These are phyloP conservation scores for Calonectria montana DNA, from an alignment of 2,329 filamentous ascomycete species.

Conservation along the genomic window DNA sequence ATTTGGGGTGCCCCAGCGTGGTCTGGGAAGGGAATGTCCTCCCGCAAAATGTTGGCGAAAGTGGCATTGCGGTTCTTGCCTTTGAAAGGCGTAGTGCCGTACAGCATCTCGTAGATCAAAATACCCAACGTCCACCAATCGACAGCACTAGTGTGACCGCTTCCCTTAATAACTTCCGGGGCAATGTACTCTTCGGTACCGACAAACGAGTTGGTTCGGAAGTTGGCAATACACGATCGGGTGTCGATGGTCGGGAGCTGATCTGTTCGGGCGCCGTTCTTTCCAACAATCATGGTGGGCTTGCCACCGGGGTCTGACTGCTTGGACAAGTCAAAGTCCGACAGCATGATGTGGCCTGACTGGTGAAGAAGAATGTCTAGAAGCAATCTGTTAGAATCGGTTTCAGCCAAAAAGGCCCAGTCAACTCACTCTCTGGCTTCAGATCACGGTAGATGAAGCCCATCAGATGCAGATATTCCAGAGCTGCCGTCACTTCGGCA, in stretches of 20 bases:
- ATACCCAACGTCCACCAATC: slow-evolving; percentile 99
- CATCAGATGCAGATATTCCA: slow-evolving; percentile 98
- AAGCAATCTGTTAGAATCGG: slow-evolving; percentile 16
- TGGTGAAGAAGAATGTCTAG: slow-evolving; percentile 96
- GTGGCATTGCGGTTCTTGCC: slow-evolving; percentile 98
- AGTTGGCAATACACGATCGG: slow-evolving; percentile 97
- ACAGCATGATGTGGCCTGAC: slow-evolving; percentile 99
- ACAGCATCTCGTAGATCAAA: slow-evolving; percentile 98
- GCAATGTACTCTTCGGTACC: slow-evolving; percentile 99
- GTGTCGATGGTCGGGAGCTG: slow-evolving; percentile 97
- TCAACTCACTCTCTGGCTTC: slow-evolving; percentile 90
- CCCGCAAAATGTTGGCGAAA: slow-evolving; percentile 95
- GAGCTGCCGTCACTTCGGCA: slow-evolving; percentile 93
- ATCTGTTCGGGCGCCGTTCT: slow-evolving; percentile 86
- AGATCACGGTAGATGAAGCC: slow-evolving; percentile 98
- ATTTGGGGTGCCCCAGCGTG: slow-evolving; percentile 85
- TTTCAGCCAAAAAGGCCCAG: background rate
- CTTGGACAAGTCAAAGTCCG: slow-evolving; percentile 98
- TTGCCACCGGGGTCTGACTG: slow-evolving; percentile 96
- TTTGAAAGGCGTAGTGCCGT: slow-evolving; percentile 98
- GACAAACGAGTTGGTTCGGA: slow-evolving; percentile 98
- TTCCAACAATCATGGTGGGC: slow-evolving; percentile 96
- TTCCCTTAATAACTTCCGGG: slow-evolving; percentile 98
- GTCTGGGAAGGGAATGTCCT: slow-evolving; percentile 97
- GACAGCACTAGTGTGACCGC: slow-evolving; percentile 96